Base-by-base conservation (phyloP, 179 eudicot genomes). In the Amaranthus tricolor region DNA sequence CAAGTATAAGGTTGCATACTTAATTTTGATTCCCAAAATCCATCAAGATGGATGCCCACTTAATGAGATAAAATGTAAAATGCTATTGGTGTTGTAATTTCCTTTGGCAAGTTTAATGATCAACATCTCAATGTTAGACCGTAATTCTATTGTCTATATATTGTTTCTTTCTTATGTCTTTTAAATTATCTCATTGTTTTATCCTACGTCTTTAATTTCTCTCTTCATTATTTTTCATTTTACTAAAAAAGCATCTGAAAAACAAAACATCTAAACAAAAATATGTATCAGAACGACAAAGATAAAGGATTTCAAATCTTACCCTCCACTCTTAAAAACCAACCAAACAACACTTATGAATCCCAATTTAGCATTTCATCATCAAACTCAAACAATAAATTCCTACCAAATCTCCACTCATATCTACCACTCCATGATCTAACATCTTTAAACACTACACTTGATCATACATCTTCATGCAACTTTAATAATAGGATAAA, bases 361-460 rank as follows among this genome's bases (percentile, higher is more conserved):
- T 45, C 75, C 56, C 50, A 63, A 73, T 77, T 21, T 74, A 50
- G 73, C 77, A 62, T 77, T 6, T 24, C 54, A 43, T 45, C 73
- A 54, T 61, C 80, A 73, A 73, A 73, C 65, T 49, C 40, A 31
- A 31, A n/a, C 7, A 77, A 73, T 56, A 77, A 63, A 72, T 72
- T 68, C 77, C 54, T 66, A 60, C 78, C 78, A 70, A 67, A 80
- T 50, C 43, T 72, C 50, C 73, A 76, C 45, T 40, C 78, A 54
- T 48, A 63, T 77, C 43, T 65, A 6, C 62, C 68, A 55, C 72
- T 73, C 52, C 72, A 81, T 68, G 78, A 81, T 62, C 74, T 80
- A 67, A 62, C 74, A 15, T 59, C 79, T n/a, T 59, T 72, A 61
- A 80, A 76, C 80, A 74, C 74, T 67, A 73, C 53, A 50, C 62